Conservation (phyloP, 2,329 filamentous ascomycete species). For the Monosporascus sp. region DNA sequence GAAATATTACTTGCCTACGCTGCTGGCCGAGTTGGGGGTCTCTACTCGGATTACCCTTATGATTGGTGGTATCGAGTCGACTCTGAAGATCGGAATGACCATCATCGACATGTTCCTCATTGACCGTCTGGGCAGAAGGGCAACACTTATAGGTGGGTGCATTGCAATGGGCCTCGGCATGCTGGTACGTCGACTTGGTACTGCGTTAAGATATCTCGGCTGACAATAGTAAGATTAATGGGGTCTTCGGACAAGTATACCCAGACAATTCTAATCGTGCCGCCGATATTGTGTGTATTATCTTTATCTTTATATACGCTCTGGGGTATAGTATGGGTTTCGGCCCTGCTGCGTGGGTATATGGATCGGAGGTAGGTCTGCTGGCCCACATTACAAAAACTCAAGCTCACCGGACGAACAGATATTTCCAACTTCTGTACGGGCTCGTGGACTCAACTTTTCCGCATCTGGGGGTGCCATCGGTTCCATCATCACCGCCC, state of each 20-base stretch:
- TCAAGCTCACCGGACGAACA: conserved; percentile 10
- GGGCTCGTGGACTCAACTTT: conserved; percentile 51
- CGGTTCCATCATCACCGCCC: conserved; percentile 48
- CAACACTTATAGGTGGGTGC: conserved; percentile 44
- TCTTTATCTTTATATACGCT: conserved; percentile 54
- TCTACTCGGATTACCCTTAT: conserved; percentile 42
- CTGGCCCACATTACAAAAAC: neutral
- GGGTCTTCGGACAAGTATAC: conserved; percentile 44
- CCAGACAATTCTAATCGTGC: conserved; percentile 42
- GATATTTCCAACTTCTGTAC: conserved; percentile 54
- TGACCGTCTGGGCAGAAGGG: conserved; percentile 44
- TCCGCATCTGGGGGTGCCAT: conserved; percentile 50
- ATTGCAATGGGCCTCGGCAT: conserved; percentile 48
- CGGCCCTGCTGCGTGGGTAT: conserved; percentile 53
- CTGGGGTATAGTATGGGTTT: conserved; percentile 54
- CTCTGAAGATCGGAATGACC: conserved; percentile 51
- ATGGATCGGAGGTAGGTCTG: conserved; percentile 46
- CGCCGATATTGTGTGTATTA: conserved; percentile 46
- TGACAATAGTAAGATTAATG: conserved; percentile 41
- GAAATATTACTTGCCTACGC: conserved; percentile 54
- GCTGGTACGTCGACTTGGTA: conserved; percentile 35
- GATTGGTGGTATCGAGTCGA: conserved; percentile 52
- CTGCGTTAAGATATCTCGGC: neutral
- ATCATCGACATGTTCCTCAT: conserved; percentile 53
- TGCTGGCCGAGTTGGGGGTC: conserved; percentile 47